phyloP scores from a whole-genome alignment of 148 eudicot species.

The Rhododendron molle region DNA sequence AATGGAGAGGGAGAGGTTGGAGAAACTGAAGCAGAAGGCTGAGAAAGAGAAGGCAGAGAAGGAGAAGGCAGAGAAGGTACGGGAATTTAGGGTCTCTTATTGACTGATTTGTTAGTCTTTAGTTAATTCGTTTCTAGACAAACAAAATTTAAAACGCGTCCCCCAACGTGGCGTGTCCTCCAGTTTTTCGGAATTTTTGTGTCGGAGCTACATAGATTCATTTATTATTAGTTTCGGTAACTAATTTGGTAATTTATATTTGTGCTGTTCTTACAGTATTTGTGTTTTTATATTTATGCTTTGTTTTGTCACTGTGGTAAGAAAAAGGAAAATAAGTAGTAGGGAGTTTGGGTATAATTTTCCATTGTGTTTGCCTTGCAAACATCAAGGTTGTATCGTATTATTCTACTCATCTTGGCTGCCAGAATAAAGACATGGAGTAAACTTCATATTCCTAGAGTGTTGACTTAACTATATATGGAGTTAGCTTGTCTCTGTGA shows the following conservation, averaged over 20 bases:
- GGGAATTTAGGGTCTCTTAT: neutral
- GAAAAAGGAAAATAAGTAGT: neutral
- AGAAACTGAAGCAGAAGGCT: constrained; percentile 33
- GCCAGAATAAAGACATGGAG: too few relatives aligned
- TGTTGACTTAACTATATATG: neutral
- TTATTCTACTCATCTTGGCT: neutral
- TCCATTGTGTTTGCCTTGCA: neutral
- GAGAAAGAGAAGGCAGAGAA: constrained; percentile 32
- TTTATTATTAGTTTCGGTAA: neutral
- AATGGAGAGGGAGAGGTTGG: constrained; percentile 53
- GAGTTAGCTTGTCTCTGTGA: neutral
- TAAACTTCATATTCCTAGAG: neutral
- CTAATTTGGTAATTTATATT: neutral
- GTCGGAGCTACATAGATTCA: neutral
- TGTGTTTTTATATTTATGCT: neutral
- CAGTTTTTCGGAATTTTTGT: too few relatives aligned
- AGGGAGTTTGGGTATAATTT: neutral
- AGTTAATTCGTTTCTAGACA: neutral
- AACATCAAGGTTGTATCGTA: neutral
- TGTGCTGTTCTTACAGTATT: neutral
- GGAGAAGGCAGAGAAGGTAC: constrained; percentile 30
- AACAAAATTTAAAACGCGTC: neutral
- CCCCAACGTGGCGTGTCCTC: neutral
- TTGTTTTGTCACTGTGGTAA: neutral
- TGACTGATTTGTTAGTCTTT: neutral